phyloP scores from a whole-genome alignment of 2,329 filamentous ascomycete species.

The Colletotrichum aenigma region DNA sequence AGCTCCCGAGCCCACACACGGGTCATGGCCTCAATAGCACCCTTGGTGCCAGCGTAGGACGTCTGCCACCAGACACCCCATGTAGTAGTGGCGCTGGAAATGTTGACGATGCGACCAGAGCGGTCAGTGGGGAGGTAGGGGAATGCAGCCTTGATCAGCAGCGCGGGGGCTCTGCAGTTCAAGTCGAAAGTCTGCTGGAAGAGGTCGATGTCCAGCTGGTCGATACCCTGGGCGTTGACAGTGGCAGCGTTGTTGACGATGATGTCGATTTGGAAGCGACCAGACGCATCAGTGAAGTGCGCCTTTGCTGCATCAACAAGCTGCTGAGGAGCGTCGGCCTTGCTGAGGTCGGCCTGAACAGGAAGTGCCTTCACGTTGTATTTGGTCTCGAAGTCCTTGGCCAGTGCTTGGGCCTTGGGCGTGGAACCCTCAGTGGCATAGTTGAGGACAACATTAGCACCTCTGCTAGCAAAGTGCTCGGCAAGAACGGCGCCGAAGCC shows the following conservation, averaged over 20 bases:
- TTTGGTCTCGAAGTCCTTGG: conserved; percentile 47
- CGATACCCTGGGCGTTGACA: conserved; percentile 63
- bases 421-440: conserved; percentile 59
- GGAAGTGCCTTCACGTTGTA: conserved; percentile 63
- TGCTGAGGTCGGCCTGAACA: conserved; percentile 75
- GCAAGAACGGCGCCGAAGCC: conserved; percentile 73
- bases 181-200: conserved; percentile 77
- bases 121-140: conserved; percentile 74
- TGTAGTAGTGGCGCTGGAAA: conserved; percentile 46
- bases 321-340: conserved; percentile 61
- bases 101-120: conserved; percentile 58
- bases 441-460: conserved; percentile 71
- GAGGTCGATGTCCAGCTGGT: conserved; percentile 49
- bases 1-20: conserved; percentile 64
- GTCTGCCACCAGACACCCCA: conserved; percentile 27
- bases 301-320: conserved; percentile 64
- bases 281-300: conserved; percentile 56
- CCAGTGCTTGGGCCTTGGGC: conserved; percentile 40
- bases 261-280: conserved; percentile 74
- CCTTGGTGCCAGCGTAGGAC: conserved; percentile 60
- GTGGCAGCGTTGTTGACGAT: conserved; percentile 86
- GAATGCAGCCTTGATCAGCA: conserved; percentile 75
- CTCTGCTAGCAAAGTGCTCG: conserved; percentile 74
- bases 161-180: conserved; percentile 81
- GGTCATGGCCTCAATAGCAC: conserved; percentile 63